These are phyloP conservation scores for Lyophyllum atratum DNA, from an alignment of 768 basidiomycete species.

Conservation along the genomic window DNA sequence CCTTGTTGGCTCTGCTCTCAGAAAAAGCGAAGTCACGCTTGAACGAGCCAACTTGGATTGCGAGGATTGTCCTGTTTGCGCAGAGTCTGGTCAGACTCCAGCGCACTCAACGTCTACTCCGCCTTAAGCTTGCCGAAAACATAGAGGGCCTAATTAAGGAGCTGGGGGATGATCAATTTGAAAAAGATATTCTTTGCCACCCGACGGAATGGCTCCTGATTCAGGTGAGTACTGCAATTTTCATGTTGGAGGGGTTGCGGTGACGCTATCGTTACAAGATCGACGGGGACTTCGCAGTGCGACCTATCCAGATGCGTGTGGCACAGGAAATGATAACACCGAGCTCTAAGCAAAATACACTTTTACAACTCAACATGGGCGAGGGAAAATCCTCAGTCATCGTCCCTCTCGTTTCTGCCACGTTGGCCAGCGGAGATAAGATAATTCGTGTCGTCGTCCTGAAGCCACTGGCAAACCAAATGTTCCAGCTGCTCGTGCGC, in stretches of 20 bases:
- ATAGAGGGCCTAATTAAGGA: background rate
- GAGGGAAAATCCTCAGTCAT: slow-evolving; percentile 59
- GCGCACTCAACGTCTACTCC: background rate
- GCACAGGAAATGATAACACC: slow-evolving; percentile 52
- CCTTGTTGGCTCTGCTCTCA: background rate
- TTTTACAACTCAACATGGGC: slow-evolving; percentile 59
- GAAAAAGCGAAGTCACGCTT: background rate
- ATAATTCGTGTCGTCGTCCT: slow-evolving; percentile 52
- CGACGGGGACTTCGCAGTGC: slow-evolving; percentile 43
- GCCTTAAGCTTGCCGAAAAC: background rate
- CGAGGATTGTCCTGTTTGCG: background rate
- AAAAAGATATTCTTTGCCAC: background rate
- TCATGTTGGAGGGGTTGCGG: background rate
- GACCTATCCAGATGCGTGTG: slow-evolving; percentile 42
- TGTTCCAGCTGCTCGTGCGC: slow-evolving; percentile 49
- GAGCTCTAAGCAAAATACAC: slow-evolving; percentile 31
- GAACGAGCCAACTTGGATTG: background rate
- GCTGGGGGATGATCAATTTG: background rate
- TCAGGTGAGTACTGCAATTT: background rate
- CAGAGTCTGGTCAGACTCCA: background rate
- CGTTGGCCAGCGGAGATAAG: slow-evolving; percentile 42
- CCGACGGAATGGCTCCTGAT: background rate
- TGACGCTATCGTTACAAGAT: slow-evolving; percentile 30
- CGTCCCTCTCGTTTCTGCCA: slow-evolving; percentile 41
- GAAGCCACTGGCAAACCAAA: slow-evolving; percentile 47